Percentiles rank a stretch among this genome's conserved stretches.
Evolutionary conservation across 805 yeast species (phyloP).

Genomic region (Saccharomycopsis amapae): DNA sequence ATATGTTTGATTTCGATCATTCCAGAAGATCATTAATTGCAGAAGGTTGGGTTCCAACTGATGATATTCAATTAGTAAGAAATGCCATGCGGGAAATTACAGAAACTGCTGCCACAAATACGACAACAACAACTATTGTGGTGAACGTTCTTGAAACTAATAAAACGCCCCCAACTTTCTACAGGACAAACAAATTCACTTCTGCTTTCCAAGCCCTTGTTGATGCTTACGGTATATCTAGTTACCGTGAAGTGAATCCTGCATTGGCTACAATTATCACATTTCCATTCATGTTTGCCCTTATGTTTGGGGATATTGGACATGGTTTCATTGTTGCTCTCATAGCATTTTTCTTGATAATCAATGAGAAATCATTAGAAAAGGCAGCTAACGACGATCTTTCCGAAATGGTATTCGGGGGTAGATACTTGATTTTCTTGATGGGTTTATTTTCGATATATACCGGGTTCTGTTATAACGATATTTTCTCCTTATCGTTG

Average conservation of each 20-base stretch:
- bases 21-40: constrained; percentile 82
- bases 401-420: constrained; percentile 91
- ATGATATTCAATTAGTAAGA: constrained; percentile 62
- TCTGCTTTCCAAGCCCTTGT: constrained; percentile 87
- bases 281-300: constrained; percentile 97
- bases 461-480: constrained; percentile 92
- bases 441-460: constrained; percentile 96
- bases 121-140: constrained; percentile 36
- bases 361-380: constrained; percentile 65
- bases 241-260: constrained; percentile 92
- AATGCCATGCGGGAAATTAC: constrained; percentile 58
- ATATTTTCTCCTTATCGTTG: constrained; percentile 87
- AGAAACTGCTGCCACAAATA: constrained; percentile 32
- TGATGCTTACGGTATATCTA: constrained; percentile 92
- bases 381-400: constrained; percentile 73
- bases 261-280: constrained; percentile 92
- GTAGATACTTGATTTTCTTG: constrained; percentile 81
- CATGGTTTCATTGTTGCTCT: constrained; percentile 82
- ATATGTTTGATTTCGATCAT: constrained; percentile 72
- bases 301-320: constrained; percentile 98
- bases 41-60: constrained; percentile 94
- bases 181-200: constrained; percentile 91
- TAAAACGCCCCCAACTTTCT: constrained; percentile 89
- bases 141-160: constrained; percentile 61
- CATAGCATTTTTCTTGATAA: constrained; percentile 64